Evolutionary conservation across 2,329 filamentous ascomycete species (phyloP), one percentile per base, ranked within the genome.

Genomic region (Pestalotiopsis sp.): DNA sequence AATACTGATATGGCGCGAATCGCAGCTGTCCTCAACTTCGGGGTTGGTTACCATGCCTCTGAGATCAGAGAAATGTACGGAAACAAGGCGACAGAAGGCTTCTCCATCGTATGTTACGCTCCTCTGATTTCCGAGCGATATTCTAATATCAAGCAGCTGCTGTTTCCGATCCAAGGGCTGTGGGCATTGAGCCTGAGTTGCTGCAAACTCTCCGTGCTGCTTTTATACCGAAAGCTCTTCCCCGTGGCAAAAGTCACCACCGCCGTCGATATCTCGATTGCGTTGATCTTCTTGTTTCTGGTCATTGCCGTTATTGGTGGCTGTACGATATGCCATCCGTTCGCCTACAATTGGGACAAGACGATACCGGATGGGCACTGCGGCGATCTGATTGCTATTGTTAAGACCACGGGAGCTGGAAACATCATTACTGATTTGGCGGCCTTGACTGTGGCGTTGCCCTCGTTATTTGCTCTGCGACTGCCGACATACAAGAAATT

Each of bases 341-440:
- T 69, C 4, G 59, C 68, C 1, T 64, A 65, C 57, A 67, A 68
- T n/a, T 68, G 68, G 65, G 60, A 67, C 11, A 56, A 57, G 14
- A 20, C 39, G 36, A 64, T 64, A 38, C 27, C 59, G 11, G 65
- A 20, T 6, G 68, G 68, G 4, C 13, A 39, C 38, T 68, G 68
- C 56, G 68, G 65, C 13, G 39, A 68, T 36, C 59, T 63, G 36
- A 41, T 68, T 31, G 3, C 57, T 4, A 59, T 39, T 1, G 57
- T 56, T 4, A 61, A 60, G 36, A 23, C 61, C 20, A 69, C 65
- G 1, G 65, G 68, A 4, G 61, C 27, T 17, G 20, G 63, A 17
- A 69, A 69, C 13, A n/a, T 66, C n/a, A 17, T 66, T 13, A 69
- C 68, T n/a, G 65, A 69, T 39, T 17, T 69, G 12, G 41, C 63